These are phyloP conservation scores for Oryza coarctata DNA, from an alignment of 176 grass and related monocot genomes.

Conservation along the genomic window DNA sequence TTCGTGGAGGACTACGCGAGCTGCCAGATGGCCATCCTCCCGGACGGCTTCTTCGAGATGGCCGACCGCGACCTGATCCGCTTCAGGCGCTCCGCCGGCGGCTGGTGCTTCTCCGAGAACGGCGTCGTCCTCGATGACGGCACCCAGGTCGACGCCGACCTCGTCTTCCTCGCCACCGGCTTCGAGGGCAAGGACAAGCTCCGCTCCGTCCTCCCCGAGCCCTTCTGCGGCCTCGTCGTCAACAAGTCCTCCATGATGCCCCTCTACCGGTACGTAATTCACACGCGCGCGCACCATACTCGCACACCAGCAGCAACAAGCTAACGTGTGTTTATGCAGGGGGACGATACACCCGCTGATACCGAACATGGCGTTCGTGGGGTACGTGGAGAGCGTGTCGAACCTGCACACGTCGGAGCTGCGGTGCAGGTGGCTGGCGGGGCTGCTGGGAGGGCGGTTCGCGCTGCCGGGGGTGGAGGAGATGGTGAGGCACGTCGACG, in stretches of 20 bases:
- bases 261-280: slow-evolving; percentile 56
- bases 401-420: slow-evolving; percentile 99
- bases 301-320: too few relatives aligned
- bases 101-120: slow-evolving; percentile 77
- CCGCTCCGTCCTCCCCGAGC: slow-evolving; percentile 61
- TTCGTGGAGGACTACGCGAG: slow-evolving; percentile 97
- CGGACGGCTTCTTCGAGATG: slow-evolving; percentile 91
- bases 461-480: slow-evolving; percentile 51
- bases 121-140: slow-evolving; percentile 73
- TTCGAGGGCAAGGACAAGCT: slow-evolving; percentile 97
- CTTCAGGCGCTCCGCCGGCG: slow-evolving; percentile 49
- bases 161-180: slow-evolving; percentile 93
- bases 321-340: slow-evolving; percentile 9
- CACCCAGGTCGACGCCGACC: slow-evolving; percentile 73
- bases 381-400: slow-evolving; percentile 97
- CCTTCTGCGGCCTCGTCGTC: slow-evolving; percentile 54
- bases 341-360: slow-evolving; percentile 95
- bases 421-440: slow-evolving; percentile 81
- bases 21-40: slow-evolving; percentile 97
- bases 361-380: slow-evolving; percentile 96
- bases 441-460: slow-evolving; percentile 62
- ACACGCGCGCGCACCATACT: not conserved
- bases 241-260: slow-evolving; percentile 80
- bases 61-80: slow-evolving; percentile 59
- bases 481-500: slow-evolving; percentile 58